These are phyloP conservation scores for Ceratobasidium sp. DNA, from an alignment of 1,284 basidiomycete species.

Conservation along the genomic window DNA sequence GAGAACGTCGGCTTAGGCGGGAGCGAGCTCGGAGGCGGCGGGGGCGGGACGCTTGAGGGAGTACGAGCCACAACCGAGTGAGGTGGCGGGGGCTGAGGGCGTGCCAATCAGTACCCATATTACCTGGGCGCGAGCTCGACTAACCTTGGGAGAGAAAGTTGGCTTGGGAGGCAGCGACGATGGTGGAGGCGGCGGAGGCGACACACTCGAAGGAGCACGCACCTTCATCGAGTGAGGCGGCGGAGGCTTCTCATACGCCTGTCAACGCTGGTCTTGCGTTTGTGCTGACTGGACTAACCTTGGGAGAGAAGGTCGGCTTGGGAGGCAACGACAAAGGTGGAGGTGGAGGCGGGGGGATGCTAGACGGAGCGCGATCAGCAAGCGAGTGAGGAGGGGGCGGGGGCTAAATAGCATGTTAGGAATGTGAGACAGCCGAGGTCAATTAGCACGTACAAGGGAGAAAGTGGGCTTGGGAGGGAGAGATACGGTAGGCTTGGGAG, in stretches of 20 bases:
- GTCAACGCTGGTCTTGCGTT: background rate
- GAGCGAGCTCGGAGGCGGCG: conserved; percentile 9
- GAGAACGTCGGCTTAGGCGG: conserved; percentile 29
- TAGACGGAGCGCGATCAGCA: conserved; percentile 18
- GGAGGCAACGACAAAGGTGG: background rate
- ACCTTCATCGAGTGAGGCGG: conserved; percentile 10
- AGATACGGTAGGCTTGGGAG: conserved; percentile 1
- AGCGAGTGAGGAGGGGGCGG: conserved; percentile 13
- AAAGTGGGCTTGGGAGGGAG: conserved; percentile 27
- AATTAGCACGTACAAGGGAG: background rate
- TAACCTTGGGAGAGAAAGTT: conserved; percentile 25
- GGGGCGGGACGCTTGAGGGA: conserved; percentile 6
- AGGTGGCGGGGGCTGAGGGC: conserved; percentile 6
- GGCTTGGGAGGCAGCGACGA: conserved; percentile 19
- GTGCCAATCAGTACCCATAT: background rate
- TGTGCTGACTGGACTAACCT: background rate
- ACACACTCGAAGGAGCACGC: conserved; percentile 11
- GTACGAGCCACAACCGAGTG: conserved; percentile 35
- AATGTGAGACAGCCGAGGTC: background rate
- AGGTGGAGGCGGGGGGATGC: background rate
- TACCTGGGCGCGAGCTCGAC: background rate
- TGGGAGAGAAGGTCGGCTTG: conserved; percentile 26
- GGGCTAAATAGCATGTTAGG: too few species aligned
- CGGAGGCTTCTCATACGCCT: background rate
- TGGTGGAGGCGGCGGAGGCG: background rate